A percentile compares a stretch with the other conserved stretches of the same genome.
Conservation (phyloP, 169 alveolate genomes). For the Toxoplasma gondii region DNA sequence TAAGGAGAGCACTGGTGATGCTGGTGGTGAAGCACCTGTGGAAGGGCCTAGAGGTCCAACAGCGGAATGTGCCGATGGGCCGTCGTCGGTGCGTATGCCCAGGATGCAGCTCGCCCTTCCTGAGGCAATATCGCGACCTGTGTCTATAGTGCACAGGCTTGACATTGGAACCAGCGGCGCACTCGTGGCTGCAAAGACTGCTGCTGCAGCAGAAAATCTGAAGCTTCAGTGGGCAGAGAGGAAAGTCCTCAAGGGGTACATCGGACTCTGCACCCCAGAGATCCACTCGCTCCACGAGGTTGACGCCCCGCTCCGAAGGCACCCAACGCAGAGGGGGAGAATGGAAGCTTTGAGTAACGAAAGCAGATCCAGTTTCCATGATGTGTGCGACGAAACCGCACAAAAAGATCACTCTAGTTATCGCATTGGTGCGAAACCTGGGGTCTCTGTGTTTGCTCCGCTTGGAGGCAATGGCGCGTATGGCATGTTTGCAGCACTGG, state of each 20-base stretch:
- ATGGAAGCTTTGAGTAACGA: slow-evolving; percentile 50
- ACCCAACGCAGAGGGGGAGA: slow-evolving; percentile 36
- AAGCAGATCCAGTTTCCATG: slow-evolving; percentile 1
- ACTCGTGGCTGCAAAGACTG: slow-evolving; percentile 59
- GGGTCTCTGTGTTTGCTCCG: slow-evolving; percentile 43
- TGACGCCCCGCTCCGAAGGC: slow-evolving; percentile 59
- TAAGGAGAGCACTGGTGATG: background rate
- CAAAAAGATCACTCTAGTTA: background rate
- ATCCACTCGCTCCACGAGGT: slow-evolving; percentile 41
- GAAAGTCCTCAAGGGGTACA: slow-evolving; percentile 47
- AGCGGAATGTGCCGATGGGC: background rate
- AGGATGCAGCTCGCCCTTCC: background rate
- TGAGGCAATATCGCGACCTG: background rate
- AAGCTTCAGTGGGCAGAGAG: slow-evolving; percentile 55
- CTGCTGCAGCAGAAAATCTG: slow-evolving; percentile 38
- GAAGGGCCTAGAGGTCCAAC: background rate
- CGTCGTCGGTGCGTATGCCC: background rate
- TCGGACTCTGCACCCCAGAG: slow-evolving; percentile 50
- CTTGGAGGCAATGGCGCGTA: slow-evolving; percentile 43
- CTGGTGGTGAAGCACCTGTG: background rate
- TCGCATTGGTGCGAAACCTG: background rate
- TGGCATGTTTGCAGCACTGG: slow-evolving; percentile 50
- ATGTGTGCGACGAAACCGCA: background rate
- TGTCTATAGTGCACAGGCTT: slow-evolving; percentile 60
- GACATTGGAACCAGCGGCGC: slow-evolving; percentile 67